Conservation (phyloP, 1,284 basidiomycete genomes). For the Puccinia horiana region DNA sequence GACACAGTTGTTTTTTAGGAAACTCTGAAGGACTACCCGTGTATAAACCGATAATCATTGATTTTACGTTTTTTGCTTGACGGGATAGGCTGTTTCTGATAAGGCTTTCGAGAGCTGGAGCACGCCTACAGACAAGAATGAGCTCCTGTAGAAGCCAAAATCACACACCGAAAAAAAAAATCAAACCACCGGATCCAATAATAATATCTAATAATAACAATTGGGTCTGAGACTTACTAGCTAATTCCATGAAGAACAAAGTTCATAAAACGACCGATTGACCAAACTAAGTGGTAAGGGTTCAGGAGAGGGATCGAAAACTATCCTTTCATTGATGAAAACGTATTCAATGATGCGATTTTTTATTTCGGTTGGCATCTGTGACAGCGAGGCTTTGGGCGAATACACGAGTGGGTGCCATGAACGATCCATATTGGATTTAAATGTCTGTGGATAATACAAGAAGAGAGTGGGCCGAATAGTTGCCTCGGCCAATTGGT, state of each 20-base stretch:
- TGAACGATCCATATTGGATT: background rate
- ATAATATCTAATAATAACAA: background rate
- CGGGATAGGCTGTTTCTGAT: background rate
- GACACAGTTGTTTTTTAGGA: background rate
- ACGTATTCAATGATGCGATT: background rate
- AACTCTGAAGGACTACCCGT: background rate
- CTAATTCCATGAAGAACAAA: background rate
- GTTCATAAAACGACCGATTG: slow-evolving; percentile 5
- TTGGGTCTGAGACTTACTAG: background rate
- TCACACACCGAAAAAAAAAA: background rate
- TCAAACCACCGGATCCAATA: too few relatives aligned
- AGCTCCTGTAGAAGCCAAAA: background rate
- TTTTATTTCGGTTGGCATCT: background rate
- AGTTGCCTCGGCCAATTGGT: background rate
- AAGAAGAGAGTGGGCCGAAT: too few relatives aligned
- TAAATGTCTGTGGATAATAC: too few relatives aligned
- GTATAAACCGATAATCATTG: background rate
- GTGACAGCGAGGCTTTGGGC: background rate
- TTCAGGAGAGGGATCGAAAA: background rate
- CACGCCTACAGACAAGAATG: background rate
- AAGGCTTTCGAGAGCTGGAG: background rate
- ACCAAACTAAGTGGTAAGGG: background rate
- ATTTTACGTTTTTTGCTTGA: background rate
- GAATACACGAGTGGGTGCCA: too few relatives aligned
- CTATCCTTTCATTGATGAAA: background rate